Base-by-base conservation (phyloP, 768 basidiomycete genomes). In the Xerocomellus intermedius region DNA sequence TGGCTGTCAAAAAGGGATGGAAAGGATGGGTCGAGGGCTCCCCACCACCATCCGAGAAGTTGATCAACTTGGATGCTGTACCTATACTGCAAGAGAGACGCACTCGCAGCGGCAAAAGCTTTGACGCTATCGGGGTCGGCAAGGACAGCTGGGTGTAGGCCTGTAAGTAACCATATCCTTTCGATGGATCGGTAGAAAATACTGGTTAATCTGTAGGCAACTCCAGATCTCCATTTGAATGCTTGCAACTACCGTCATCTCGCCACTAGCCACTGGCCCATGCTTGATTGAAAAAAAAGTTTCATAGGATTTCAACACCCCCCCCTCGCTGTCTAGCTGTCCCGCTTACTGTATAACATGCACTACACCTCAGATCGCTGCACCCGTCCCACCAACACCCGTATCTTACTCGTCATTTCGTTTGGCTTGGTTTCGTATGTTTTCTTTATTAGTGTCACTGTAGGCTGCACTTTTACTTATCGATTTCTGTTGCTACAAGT, bases 11-110 rank as follows among this genome's bases (percentile, higher is more conserved):
- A 73, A 92, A 92, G 70, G 90, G 90, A 17, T 92, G 90, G 90
- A 92, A 92, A 75, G 90, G 90, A 37, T 92, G 90, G 90, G 87
- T 92, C 21, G 90, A 91, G 75, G 89, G 89, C 61, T 90, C 89
- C 21, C 87, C 87, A 24, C 83, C 84, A 49, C 87, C 90, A 21
- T 89, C 87, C 16, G 81, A 84, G 63, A 91, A 90, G 69, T 75
- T 91, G 48, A 91, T 91, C 72, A 91, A 91, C 64, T 78, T 91
- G 57, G 90, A 92, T 68, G 78, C 79, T 33, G 86, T 85, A 2
- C 82, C 84, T 26, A 73, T 87, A 8, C 77, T 91, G 10, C 82
- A 81, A 56, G 89, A 91, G 73, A 75, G 90, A 55, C 80, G 85
- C 56, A 88, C 88, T n/a, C 77, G 90, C 54, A 91, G 89, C 61